Evolutionary conservation across 352 stramenopile species (phyloP), one percentile per base, ranked within the genome.

Genomic region (Pelagophyceae sp.): DNA sequence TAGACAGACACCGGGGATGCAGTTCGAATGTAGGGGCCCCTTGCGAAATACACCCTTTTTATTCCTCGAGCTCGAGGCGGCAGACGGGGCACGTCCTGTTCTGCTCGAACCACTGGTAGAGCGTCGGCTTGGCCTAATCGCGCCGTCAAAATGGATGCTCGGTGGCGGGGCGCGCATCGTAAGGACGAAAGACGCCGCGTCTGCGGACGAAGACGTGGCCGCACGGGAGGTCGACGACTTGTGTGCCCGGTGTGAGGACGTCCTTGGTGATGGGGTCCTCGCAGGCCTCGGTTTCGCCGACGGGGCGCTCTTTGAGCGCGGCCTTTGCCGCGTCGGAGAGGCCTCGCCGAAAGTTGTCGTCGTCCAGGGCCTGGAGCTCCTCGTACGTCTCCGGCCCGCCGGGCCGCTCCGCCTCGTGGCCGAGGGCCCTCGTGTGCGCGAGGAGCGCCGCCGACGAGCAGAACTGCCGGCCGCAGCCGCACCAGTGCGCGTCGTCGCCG

Each of bases 261-360:
- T 71, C 61, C 33, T 40, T 71, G 2, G 61, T 71, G 29, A 71
- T 71, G 3, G 61, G 61, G 61, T 71, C 61, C 61, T 71, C 61
- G 33, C 37, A 31, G 19, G 61, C 31, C 19, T 71, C 61, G 29
- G 29, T 17, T 11, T 11, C n/a, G 15, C 23, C 27, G 15, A 11
- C 11, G 11, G 58, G 15, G n/a, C 61, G 61, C 31, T 63, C 15
- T 15, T 31, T 31, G 61, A 71, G 31, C 31, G 27, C 31, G 61
- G 61, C 61, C 61, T 71, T 71, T 27, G 61, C 61, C 31, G 61
- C 61, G 29, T 35, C 61, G 3, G 29, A 45, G 3, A 71, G 27
- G 5, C 61, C 61, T 17, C 61, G 61, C 1, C 29, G 17, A 25
- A 40, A 71, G 61, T 71, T 71, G 19, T 71, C 31, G 29, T 71